A percentile compares a stretch with the other conserved stretches of the same genome.
These are phyloP conservation scores for Pterocarpus macrocarpus DNA, from an alignment of 306 rosid genomes.

Conservation along the genomic window DNA sequence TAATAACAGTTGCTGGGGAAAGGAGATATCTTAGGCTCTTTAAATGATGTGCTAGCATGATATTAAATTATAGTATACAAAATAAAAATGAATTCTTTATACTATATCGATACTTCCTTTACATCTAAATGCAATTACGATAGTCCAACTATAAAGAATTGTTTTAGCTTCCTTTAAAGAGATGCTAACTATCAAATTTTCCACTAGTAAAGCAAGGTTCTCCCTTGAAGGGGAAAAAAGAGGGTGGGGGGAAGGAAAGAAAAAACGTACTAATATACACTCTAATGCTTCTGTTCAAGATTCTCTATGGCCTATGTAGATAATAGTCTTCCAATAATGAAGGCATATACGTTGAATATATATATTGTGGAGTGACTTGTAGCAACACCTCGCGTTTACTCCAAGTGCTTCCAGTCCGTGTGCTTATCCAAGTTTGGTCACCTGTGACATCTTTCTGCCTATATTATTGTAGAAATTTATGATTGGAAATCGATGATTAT, in stretches of 20 bases:
- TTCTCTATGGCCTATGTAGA: not conserved
- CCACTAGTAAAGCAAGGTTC: not conserved
- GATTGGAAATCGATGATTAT: not conserved
- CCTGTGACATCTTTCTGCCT: not conserved
- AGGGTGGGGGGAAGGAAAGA: not conserved
- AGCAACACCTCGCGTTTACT: conserved; percentile 27
- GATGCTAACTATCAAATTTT: not conserved
- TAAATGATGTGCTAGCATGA: too few relatives aligned
- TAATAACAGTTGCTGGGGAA: too few relatives aligned
- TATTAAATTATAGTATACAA: too few relatives aligned
- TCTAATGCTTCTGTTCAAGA: not conserved
- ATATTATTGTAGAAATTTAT: not conserved
- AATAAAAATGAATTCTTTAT: too few relatives aligned
- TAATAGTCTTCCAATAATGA: not conserved
- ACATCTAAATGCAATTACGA: too few relatives aligned
- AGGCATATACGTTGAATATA: not conserved
- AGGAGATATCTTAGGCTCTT: too few relatives aligned
- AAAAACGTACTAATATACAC: not conserved
- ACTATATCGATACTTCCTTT: too few relatives aligned
- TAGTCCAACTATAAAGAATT: not conserved
- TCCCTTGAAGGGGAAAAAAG: not conserved
- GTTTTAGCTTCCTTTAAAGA: conserved; percentile 34
- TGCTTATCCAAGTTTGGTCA: not conserved
- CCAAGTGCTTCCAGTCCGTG: not conserved
- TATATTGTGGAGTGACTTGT: not conserved